These are phyloP conservation scores for Vitis hybrid DNA, from an alignment of 177 flowering plant species.

Conservation along the genomic window DNA sequence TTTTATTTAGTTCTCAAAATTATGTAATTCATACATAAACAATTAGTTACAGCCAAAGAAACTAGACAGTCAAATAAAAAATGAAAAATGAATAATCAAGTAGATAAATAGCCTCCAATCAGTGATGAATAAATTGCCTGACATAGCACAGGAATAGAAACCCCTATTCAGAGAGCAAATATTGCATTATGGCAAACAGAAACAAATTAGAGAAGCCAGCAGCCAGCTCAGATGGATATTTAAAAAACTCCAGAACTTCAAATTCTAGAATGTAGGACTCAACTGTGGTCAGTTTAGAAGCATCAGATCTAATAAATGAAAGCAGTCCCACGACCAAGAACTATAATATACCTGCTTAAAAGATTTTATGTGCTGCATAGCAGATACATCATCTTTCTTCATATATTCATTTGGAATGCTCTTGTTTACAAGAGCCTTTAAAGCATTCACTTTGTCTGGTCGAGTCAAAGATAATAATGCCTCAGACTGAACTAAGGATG, in stretches of 20 bases:
- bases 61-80: not conserved
- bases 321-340: not conserved
- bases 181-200: not conserved
- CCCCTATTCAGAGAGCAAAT: not conserved
- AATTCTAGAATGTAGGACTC: no score
- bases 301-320: not conserved
- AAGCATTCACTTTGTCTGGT: conserved; percentile 58
- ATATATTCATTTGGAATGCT: conserved; percentile 31
- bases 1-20: not conserved
- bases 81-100: not conserved
- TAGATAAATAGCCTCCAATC: not conserved
- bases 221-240: no score
- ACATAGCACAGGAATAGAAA: not conserved
- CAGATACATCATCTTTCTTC: conserved; percentile 32
- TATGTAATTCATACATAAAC: not conserved
- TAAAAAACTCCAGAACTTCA: no score
- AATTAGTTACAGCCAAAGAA: not conserved
- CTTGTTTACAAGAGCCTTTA: conserved; percentile 57
- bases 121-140: not conserved
- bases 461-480: conserved; percentile 56
- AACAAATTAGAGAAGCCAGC: not conserved
- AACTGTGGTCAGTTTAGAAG: not conserved
- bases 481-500: conserved; percentile 60
- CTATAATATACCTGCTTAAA: conserved; percentile 32
- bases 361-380: conserved; percentile 19